Evolutionary conservation across 495 filamentous ascomycete genomes (phyloP).

Genomic region (Hypoxylon perforatum): DNA sequence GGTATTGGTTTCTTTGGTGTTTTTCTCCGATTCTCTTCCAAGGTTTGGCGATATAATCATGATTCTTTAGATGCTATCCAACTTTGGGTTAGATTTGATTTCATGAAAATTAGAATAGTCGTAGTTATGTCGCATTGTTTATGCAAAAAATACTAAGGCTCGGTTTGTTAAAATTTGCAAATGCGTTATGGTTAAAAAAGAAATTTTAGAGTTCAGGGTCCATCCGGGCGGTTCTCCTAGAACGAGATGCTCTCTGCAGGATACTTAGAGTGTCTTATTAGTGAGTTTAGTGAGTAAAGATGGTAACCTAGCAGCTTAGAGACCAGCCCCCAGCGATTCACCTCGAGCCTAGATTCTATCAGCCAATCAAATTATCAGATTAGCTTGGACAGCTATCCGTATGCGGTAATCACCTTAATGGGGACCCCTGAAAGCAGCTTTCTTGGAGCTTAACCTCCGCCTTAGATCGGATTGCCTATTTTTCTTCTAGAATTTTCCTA

Average conservation of each 20-base stretch:
- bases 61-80: no score
- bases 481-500: conserved; percentile 27
- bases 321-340: conserved; percentile 5
- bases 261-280: no score
- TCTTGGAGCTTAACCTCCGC: conserved; percentile 7
- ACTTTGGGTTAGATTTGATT: neutral
- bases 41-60: no score
- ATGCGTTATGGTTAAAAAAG: no score
- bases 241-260: no score
- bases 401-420: conserved; percentile 35
- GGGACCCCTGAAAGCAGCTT: conserved; percentile 18
- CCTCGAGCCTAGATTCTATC: neutral
- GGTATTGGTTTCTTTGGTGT: no score
- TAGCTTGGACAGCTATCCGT: conserved; percentile 22
- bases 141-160: no score
- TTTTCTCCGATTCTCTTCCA: neutral
- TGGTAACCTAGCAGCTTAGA: conserved; percentile 1
- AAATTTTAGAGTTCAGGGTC: no score
- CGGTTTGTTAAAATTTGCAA: no score
- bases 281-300: no score
- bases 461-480: conserved; percentile 2
- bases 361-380: conserved; percentile 25
- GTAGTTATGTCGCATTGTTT: no score
- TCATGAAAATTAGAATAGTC: neutral
- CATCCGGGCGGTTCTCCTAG: no score